A percentile compares a stretch with the other conserved stretches of the same genome.
Conservation (phyloP, 2,329 filamentous ascomycete genomes). For the Apiospora pterosperma region DNA sequence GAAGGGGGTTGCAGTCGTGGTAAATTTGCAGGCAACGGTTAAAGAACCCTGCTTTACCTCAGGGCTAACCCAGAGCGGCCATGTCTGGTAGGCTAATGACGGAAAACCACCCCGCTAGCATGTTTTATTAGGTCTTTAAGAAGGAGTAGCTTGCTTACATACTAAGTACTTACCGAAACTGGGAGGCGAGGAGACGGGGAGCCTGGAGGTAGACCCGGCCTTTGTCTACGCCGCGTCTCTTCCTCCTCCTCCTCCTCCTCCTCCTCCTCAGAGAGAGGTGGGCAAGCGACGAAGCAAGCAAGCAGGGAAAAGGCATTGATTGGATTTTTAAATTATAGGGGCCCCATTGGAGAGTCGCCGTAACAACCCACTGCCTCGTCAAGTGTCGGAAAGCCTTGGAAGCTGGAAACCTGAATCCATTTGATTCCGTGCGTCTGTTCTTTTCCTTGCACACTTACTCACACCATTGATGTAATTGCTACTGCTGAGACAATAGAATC, state of each 20-base stretch:
- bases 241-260: too few relatives aligned
- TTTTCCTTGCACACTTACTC: background rate
- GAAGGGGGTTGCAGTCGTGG: background rate
- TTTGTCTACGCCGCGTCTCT: background rate
- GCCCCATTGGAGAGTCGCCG: background rate
- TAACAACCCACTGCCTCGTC: background rate
- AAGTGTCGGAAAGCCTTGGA: background rate
- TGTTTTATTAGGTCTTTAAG: background rate
- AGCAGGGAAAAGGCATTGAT: constrained; percentile 3
- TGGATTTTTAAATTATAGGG: constrained; percentile 1
- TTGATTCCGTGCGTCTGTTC: background rate
- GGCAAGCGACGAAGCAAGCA: background rate
- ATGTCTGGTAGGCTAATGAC: background rate
- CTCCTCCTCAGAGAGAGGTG: too few relatives aligned
- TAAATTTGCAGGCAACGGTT: background rate
- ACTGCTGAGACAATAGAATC: background rate
- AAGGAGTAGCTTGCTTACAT: background rate
- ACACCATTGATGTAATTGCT: background rate
- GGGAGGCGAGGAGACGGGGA: too few relatives aligned
- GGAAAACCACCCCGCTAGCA: background rate
- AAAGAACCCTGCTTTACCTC: background rate
- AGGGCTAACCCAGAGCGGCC: background rate
- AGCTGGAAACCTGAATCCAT: background rate
- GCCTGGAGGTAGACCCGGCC: background rate
- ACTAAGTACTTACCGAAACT: background rate